Conservation (phyloP, 2,329 filamentous ascomycete genomes). For the Arthroderma uncinatum region DNA sequence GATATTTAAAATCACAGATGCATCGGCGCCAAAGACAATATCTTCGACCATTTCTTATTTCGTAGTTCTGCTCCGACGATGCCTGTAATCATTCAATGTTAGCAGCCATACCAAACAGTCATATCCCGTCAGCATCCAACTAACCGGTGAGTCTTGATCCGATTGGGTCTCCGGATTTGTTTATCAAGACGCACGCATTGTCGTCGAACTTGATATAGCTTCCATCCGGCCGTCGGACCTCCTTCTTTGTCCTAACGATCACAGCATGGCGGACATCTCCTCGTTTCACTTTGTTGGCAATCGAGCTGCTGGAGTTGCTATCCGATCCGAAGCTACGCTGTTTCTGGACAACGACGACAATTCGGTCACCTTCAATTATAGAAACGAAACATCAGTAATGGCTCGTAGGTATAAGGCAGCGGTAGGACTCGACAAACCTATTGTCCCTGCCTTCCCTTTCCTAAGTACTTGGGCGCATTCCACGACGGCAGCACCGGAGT, state of each 20-base stretch:
- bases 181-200: slow-evolving; percentile 94
- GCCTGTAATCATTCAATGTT: slow-evolving; percentile 37
- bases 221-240: slow-evolving; percentile 76
- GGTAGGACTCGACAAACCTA: slow-evolving; percentile 51
- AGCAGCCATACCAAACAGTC: not conserved
- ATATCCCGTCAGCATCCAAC: slow-evolving; percentile 16
- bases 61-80: slow-evolving; percentile 83
- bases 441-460: slow-evolving; percentile 72
- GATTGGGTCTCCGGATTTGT: slow-evolving; percentile 91
- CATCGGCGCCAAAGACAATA: slow-evolving; percentile 84
- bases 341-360: slow-evolving; percentile 95
- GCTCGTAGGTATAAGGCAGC: not conserved
- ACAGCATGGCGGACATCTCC: slow-evolving; percentile 95
- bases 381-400: not conserved
- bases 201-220: slow-evolving; percentile 90
- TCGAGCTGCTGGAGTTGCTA: slow-evolving; percentile 59
- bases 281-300: slow-evolving; percentile 85
- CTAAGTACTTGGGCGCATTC: slow-evolving; percentile 90
- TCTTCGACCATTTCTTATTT: slow-evolving; percentile 96
- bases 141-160: slow-evolving; percentile 76
- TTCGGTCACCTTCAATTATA: slow-evolving; percentile 65
- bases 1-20: slow-evolving; percentile 45
- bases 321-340: slow-evolving; percentile 58
- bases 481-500: slow-evolving; percentile 92
- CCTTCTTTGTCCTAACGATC: slow-evolving; percentile 81